Evolutionary conservation across 2,329 filamentous ascomycete species (phyloP), one percentile per base, ranked within the genome.

Genomic region (Aspergillus sp.): DNA sequence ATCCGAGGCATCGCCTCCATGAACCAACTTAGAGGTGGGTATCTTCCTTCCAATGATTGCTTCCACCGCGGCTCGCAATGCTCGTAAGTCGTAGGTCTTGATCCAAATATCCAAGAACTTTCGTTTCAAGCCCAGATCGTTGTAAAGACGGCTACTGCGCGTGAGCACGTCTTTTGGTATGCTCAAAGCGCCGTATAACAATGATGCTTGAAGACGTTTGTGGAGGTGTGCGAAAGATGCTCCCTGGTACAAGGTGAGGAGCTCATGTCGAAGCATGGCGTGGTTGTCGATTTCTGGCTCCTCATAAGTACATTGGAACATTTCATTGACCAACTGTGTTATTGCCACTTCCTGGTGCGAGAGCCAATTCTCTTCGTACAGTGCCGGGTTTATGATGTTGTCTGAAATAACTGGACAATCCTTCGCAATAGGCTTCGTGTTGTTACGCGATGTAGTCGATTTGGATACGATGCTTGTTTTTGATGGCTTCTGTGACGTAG

Each of bases 341-440:
- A 89, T 81, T 39, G 84, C 82, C 21, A 84, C 76, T 68, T 89
- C 86, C 67, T 89, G 86, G 62, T 88, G 82, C 12, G 77, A 79
- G 39, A 89, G 81, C 86, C 86, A 89, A 58, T 82, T 79, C 49
- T 88, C 85, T 67, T 88, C 85, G 69, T 88, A 88, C 64, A 89
- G 77, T 56, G 82, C 79, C n/a, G 85, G 80, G 51, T 82, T 81
- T 2, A 77, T 74, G 25, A 88, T 76, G 64, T 86, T 80, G 61
- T 87, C 84, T 0, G 72, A 67, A 4, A 88, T 73, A 4, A 86
- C 71, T 2, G 84, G 82, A 67, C 85, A 87, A 52, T 79, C 74
- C 9, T 68, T 58, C 36, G 72, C 63, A 8, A 74, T 49, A 7
- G 58, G 59, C 36, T 67, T 67, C 12, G 64, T 32, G 10, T 59